phyloP scores from a whole-genome alignment of 2,329 filamentous ascomycete genomes.

The Helotiales sp. region DNA sequence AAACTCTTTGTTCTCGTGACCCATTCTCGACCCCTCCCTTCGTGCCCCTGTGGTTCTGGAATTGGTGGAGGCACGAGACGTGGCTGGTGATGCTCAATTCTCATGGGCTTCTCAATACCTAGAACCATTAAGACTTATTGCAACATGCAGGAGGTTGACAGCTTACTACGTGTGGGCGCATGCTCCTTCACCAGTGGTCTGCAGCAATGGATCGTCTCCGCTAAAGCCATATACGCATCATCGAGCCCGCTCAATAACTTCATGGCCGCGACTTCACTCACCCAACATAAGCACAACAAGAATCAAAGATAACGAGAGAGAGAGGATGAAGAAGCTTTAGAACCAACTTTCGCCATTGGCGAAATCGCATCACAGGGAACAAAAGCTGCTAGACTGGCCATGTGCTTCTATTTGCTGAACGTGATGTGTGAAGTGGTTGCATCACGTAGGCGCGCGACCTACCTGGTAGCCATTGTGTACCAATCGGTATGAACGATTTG shows the following conservation, averaged over 20 bases:
- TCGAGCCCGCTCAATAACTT: conserved; percentile 34
- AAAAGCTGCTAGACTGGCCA: background rate
- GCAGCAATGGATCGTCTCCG: conserved; percentile 30
- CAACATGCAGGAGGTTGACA: conserved; percentile 8
- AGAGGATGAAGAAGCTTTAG: conserved; percentile 15
- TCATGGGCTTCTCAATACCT: conserved; percentile 38
- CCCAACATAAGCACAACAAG: conserved; percentile 22
- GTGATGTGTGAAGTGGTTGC: conserved; percentile 15
- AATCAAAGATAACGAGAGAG: conserved; percentile 12
- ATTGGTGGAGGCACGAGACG: conserved; percentile 38
- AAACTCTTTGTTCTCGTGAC: conserved; percentile 39
- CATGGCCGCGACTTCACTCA: conserved; percentile 34
- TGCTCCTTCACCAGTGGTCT: conserved; percentile 25
- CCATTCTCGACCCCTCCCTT: conserved; percentile 32
- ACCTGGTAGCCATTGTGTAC: conserved; percentile 9
- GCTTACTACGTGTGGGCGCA: conserved; percentile 29
- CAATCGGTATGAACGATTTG: conserved; percentile 13
- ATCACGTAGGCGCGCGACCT: conserved; percentile 16
- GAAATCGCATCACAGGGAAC: conserved; percentile 13
- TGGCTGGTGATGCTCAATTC: conserved; percentile 41
- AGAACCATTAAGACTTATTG: conserved; percentile 17
- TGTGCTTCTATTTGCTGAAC: conserved; percentile 16
- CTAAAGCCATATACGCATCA: conserved; percentile 33
- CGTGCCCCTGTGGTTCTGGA: conserved; percentile 29
- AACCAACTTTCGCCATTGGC: conserved; percentile 16